Percentiles rank a stretch among this genome's conserved stretches.
Conservation (phyloP, 176 grass and related monocot genomes). For the Calamus simplicifolius region DNA sequence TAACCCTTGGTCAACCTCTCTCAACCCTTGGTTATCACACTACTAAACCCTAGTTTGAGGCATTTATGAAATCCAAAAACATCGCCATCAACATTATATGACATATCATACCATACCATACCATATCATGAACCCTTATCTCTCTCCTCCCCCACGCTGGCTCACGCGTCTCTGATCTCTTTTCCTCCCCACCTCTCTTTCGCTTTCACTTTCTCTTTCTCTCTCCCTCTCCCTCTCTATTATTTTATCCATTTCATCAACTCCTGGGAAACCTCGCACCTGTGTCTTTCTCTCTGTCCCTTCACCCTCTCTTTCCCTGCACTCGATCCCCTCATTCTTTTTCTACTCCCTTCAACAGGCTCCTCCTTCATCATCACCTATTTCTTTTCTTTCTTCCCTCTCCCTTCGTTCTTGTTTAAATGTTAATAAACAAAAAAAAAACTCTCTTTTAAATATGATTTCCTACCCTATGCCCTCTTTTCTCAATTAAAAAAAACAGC, state of each 20-base stretch:
- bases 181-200: background rate
- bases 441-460: constrained; percentile 2
- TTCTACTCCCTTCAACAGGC: background rate
- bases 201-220: background rate
- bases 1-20: constrained; percentile 5
- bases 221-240: background rate
- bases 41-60: constrained; percentile 1
- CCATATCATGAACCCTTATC: background rate
- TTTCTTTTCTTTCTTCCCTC: background rate
- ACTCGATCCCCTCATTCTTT: background rate
- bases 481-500: background rate
- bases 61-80: background rate
- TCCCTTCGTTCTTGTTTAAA: no score
- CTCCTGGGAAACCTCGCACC: constrained; percentile 2
- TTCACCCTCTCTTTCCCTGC: background rate
- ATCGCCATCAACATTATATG: constrained; percentile 2
- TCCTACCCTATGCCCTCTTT: background rate
- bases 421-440: background rate
- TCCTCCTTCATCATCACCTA: background rate
- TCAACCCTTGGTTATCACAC: constrained; percentile 6
- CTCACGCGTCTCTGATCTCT: no score
- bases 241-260: constrained; percentile 18
- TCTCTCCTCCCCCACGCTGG: no score
- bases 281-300: background rate
- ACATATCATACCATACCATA: background rate